Base-by-base conservation (phyloP, 345 rosid genomes). In the Physaria fendleri region DNA sequence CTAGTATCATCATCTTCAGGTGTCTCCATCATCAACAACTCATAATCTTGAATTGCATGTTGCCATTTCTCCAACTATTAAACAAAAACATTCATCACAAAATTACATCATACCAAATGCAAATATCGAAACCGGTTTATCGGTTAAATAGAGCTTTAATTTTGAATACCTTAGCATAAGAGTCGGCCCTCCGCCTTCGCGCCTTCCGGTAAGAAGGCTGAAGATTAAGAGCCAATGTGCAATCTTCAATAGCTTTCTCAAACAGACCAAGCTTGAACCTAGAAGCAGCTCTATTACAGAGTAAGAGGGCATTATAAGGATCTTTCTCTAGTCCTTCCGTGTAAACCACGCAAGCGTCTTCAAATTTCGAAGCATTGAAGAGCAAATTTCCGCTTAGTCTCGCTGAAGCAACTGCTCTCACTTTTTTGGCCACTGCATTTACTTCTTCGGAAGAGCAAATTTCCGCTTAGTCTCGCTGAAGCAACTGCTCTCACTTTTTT, bases 271-370 rank as follows among this genome's bases (percentile, higher is more conserved):
- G 79, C 77, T 83, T 92, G 42, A 74, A 79, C 35, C 83, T 74
- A 20, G 95, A 86, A 8, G 95, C 95, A 4, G 99, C 99, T 69
- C 99, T 84, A 64, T 92, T 92, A 71, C 97, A 83, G 0, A 92
- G 76, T 74, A 92, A 72, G 40, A 89, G 73, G n/a, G 99, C 78
- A 76, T 82, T 93, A 50, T 62, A 56, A 0, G 94, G 85, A 8
- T 83, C 94, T 14, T 79, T 51, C 37, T 87, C 85, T 0, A 93
- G 83, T 22, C 99, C 97, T 69, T 87, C 94, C 47, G 81, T 78
- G 61, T 93, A 93, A 5, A 78, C 81, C 39, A 50, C 61, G 62
- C 86, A 79, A 18, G 99, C 99, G 49, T 77, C 82, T 8, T 64
- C 41, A 57, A 79, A 83, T 28, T 78, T 85, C 2, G 80, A 74